phyloP scores from a whole-genome alignment of 1,284 basidiomycete genomes.

The Rhizopogon parksii region DNA sequence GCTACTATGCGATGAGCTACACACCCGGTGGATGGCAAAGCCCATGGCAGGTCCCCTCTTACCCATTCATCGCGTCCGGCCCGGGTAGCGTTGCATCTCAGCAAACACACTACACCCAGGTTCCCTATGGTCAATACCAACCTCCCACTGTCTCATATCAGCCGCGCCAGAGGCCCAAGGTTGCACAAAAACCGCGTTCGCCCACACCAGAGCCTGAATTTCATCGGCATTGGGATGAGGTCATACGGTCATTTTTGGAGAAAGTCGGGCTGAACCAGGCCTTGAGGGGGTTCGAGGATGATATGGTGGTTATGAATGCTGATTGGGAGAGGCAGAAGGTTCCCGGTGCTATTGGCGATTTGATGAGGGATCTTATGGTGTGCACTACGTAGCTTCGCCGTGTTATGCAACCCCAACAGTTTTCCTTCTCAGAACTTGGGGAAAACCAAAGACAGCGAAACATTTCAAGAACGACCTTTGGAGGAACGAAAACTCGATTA shows the following conservation, averaged over 20 bases:
- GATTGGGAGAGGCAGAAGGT: conserved; percentile 56
- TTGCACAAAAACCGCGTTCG: conserved; percentile 22
- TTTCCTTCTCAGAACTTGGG: conserved; percentile 19
- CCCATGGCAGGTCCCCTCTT: conserved; percentile 29
- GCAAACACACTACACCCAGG: conserved; percentile 27
- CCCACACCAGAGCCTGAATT: conserved; percentile 35
- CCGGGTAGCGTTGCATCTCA: conserved; percentile 27
- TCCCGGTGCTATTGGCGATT: conserved; percentile 45
- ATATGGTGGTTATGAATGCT: conserved; percentile 61
- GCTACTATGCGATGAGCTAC: conserved; percentile 28
- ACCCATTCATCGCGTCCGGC: conserved; percentile 19
- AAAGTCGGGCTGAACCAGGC: conserved; percentile 56
- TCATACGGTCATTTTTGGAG: conserved; percentile 47
- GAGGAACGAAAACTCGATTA: conserved; percentile 64
- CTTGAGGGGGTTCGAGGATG: conserved; percentile 56
- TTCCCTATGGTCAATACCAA: conserved; percentile 28
- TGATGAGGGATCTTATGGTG: conserved; percentile 50
- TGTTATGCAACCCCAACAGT: conserved; percentile 1
- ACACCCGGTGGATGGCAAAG: conserved; percentile 27
- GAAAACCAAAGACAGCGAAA: conserved; percentile 19
- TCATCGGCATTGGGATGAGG: conserved; percentile 57
- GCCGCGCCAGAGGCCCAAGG: conserved; percentile 26
- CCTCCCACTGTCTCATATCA: conserved; percentile 20
- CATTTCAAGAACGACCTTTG: conserved; percentile 31
- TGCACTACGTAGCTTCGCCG: conserved; percentile 17